phyloP scores from a whole-genome alignment of 306 rosid species.

The Cucurbita moschata region DNA sequence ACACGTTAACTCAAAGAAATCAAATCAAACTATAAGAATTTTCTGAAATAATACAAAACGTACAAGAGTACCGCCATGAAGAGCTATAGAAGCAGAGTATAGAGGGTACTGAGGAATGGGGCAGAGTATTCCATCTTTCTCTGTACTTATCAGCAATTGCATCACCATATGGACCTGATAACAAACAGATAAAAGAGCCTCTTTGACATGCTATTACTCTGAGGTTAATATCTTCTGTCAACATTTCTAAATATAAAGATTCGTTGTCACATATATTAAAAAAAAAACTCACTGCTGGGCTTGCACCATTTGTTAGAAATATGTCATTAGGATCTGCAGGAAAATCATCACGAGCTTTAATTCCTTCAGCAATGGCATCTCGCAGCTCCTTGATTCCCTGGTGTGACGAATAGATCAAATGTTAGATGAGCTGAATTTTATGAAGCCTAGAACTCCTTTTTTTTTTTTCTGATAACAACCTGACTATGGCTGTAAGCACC shows the following conservation, averaged over 20 bases:
- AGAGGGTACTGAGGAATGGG: conserved; percentile 69
- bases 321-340: conserved; percentile 67
- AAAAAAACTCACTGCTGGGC: conserved; percentile 53
- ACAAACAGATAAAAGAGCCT: background rate
- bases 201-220: background rate
- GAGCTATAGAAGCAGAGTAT: conserved; percentile 65
- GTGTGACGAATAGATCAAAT: conserved; percentile 7
- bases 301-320: conserved; percentile 92
- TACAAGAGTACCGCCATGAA: conserved; percentile 52
- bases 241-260: background rate
- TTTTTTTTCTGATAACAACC: conserved; percentile 24
- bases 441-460: background rate
- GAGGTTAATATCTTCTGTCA: background rate
- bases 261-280: background rate
- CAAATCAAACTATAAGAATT: background rate
- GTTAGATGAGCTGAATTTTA: background rate
- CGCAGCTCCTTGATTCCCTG: conserved; percentile 89
- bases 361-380: conserved; percentile 74
- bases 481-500: conserved; percentile 97
- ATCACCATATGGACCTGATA: conserved; percentile 56
- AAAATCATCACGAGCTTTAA: conserved; percentile 69
- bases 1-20: background rate
- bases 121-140: conserved; percentile 50
- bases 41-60: background rate
- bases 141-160: conserved; percentile 48